Evolutionary conservation across 768 basidiomycete genomes (phyloP).

Genomic region (Floccularia luteovirens): DNA sequence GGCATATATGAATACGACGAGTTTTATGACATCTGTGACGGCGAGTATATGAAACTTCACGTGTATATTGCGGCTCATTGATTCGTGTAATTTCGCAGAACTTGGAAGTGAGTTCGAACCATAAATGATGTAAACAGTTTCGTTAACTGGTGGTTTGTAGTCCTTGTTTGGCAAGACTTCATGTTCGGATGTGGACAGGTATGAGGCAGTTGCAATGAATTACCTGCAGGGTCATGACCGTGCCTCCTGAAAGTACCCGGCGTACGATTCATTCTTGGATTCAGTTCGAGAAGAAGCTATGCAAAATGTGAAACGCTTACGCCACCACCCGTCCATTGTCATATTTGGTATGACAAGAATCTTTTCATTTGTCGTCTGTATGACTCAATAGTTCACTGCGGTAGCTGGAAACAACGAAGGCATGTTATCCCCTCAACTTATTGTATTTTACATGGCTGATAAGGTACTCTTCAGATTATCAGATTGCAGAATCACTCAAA

Average conservation of each 20-base stretch:
- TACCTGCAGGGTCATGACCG: conserved; percentile 2
- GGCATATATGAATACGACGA: conserved; percentile 79
- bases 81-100: background rate
- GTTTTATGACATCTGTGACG: conserved; percentile 84
- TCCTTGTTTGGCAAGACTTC: conserved; percentile 97
- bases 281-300: conserved; percentile 75
- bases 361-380: background rate
- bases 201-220: conserved; percentile 7
- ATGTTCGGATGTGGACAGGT: conserved; percentile 95
- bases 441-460: background rate
- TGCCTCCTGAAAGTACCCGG: conserved; percentile 60
- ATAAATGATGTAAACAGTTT: background rate
- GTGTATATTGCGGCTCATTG: too few relatives aligned
- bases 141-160: conserved; percentile 21
- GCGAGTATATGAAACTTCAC: too few relatives aligned
- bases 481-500: conserved; percentile 71
- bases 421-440: conserved; percentile 10
- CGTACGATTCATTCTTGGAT: conserved; percentile 70
- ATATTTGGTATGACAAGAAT: conserved; percentile 62
- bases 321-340: conserved; percentile 84
- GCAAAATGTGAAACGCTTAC: conserved; percentile 75
- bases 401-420: conserved; percentile 81
- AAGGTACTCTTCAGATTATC: conserved; percentile 52
- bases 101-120: background rate
- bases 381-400: conserved; percentile 3